Percentiles rank a stretch among this genome's conserved stretches.
phyloP scores from a whole-genome alignment of 805 yeast genomes.

The Nakazawaea ernobii region DNA sequence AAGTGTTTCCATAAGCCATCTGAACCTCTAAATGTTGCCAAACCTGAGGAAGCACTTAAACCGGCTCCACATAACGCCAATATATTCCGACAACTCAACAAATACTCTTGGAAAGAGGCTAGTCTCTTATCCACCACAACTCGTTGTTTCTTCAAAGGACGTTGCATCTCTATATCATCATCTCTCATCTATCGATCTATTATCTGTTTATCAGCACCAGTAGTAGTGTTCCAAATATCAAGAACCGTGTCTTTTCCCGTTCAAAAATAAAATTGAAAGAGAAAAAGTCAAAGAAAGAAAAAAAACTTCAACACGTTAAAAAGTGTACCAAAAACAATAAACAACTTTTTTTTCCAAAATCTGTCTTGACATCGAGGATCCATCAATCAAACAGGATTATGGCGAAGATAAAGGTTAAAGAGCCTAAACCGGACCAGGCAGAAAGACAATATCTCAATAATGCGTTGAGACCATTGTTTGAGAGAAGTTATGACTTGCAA shows the following conservation, averaged over 20 bases:
- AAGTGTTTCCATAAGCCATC: slow-evolving; percentile 75
- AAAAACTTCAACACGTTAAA: slow-evolving; percentile 7
- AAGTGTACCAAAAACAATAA: slow-evolving; percentile 1
- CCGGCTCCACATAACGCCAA: slow-evolving; percentile 81
- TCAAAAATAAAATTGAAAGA: not conserved
- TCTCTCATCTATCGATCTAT: not conserved
- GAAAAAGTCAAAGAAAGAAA: not conserved
- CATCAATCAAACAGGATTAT: not conserved
- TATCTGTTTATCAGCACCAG: not conserved
- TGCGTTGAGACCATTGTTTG: slow-evolving; percentile 10
- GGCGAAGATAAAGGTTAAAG: slow-evolving; percentile 8
- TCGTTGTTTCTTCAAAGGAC: not conserved
- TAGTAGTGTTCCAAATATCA: slow-evolving; percentile 1
- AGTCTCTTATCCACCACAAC: not conserved
- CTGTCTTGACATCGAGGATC: not conserved
- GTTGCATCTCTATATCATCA: not conserved
- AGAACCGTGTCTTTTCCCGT: not conserved
- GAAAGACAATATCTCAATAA: slow-evolving; percentile 6
- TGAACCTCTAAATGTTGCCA: slow-evolving; percentile 66
- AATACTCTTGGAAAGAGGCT: slow-evolving; percentile 40
- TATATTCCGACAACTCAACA: slow-evolving; percentile 39
- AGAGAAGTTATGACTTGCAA: slow-evolving; percentile 16
- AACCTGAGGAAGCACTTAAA: slow-evolving; percentile 69
- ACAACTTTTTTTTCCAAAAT: slow-evolving; percentile 1
- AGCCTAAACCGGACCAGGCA: slow-evolving; percentile 4